Evolutionary conservation across 2,329 filamentous ascomycete genomes (phyloP), one percentile per base, ranked within the genome.

Genomic region (Hypoxylon sp.): DNA sequence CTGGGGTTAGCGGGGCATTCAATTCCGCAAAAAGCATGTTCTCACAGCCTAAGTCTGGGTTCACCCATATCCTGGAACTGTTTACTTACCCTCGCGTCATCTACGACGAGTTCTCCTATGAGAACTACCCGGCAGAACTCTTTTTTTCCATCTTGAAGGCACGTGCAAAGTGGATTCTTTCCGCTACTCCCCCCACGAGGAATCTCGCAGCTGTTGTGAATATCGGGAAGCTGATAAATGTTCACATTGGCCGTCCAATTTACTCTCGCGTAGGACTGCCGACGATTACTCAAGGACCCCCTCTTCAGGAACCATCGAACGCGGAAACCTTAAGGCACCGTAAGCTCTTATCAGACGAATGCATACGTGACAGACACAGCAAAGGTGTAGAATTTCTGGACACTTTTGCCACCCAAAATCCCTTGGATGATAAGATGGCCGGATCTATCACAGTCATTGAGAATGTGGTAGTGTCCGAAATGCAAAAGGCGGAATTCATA

Each of bases 71-170:
- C 2, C 70, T 84, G 0, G 80, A 84, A 64, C 73, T 75, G 42
- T 83, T 79, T 65, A 80, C 75, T 35, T 84, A 76, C 35, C 67
- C 78, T 17, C 77, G 82, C 3, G 72, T 83, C 10, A 75, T 84
- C 9, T 80, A 80, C 69, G 83, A 84, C 62, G 83, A 84, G 65
- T 83, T 81, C 67, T 82, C 82, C 0, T 84, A 83, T 62, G 72
- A 78, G 39, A 77, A 81, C 24, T 63, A 65, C 3, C 29, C 64
- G 2, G 72, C 79, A 2, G 67, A 74, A 0, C 70, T 77, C 6
- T 83, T 84, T 67, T 70, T 83, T 22, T 68, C 70, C 17, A 73
- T 78, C 8, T 71, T 72, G 5, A 56, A 75, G 0, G 77, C 82
- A 3, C 68, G 65, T 22, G 74, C 79, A 8, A 83, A 82, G 56